Conservation (phyloP, 805 yeast species). For the Candida jianshihensis region DNA sequence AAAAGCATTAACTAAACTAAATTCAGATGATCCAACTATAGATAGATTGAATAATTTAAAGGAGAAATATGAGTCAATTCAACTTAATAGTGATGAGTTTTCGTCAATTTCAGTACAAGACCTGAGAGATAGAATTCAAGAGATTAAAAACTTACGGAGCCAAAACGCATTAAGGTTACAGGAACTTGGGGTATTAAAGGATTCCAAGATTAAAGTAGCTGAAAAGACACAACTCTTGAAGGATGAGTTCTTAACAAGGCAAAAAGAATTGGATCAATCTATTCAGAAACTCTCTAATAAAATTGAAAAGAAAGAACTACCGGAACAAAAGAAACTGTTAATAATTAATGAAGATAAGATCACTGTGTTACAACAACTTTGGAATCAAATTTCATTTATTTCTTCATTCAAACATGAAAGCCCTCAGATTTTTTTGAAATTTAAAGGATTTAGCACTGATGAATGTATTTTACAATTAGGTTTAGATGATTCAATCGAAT, state of each 20-base stretch:
- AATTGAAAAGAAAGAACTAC: conserved; percentile 2
- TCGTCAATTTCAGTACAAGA: neutral
- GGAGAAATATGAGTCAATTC: neutral
- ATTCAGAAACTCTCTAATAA: conserved; percentile 1
- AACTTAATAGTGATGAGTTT: conserved; percentile 2
- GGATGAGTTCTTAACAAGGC: neutral
- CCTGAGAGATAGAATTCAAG: neutral
- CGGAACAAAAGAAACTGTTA: conserved; percentile 2
- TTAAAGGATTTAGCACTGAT: conserved; percentile 1
- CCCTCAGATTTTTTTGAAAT: conserved; percentile 1
- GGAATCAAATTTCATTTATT: conserved; percentile 7
- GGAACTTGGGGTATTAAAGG: neutral
- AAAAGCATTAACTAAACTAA: neutral
- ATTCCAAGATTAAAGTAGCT: neutral
- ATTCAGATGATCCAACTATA: neutral
- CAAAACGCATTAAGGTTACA: neutral
- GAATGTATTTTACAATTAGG: conserved; percentile 3
- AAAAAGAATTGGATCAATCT: conserved; percentile 2
- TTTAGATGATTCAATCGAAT: conserved; percentile 1
- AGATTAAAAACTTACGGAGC: neutral
- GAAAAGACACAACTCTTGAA: neutral
- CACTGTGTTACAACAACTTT: conserved; percentile 6
- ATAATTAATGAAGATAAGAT: conserved; percentile 11
- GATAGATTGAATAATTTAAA: neutral
- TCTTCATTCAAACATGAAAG: conserved; percentile 4